A percentile compares a stretch with the other conserved stretches of the same genome.
Evolutionary conservation across 371 early-diverging fungal genomes (phyloP).

Genomic region (Saksenaea oblongispora): DNA sequence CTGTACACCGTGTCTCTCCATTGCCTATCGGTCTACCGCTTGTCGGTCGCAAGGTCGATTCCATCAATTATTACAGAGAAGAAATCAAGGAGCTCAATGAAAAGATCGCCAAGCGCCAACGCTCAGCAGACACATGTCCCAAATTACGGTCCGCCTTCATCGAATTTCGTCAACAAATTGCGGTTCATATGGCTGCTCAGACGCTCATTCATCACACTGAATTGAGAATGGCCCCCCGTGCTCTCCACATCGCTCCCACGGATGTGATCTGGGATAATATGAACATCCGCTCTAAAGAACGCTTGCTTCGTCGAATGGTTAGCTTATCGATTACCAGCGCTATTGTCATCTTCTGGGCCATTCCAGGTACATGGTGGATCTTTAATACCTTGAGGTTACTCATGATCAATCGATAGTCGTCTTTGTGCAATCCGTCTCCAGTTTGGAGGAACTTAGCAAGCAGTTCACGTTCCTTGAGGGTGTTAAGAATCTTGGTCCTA

Average conservation of each 20-base stretch:
- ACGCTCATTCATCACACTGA: slow-evolving; percentile 68
- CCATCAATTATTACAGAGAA: slow-evolving; percentile 58
- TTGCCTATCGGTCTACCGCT: slow-evolving; percentile 43
- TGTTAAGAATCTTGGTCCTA: slow-evolving; percentile 31
- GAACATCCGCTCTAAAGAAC: slow-evolving; percentile 57
- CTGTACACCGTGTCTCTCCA: slow-evolving; percentile 59
- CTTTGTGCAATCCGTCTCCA: slow-evolving; percentile 65
- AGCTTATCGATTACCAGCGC: slow-evolving; percentile 48
- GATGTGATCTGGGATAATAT: slow-evolving; percentile 88
- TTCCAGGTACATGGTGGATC: slow-evolving; percentile 41
- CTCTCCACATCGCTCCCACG: slow-evolving; percentile 66
- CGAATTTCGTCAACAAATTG: slow-evolving; percentile 76
- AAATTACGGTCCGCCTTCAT: slow-evolving; percentile 76
- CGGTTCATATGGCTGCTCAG: slow-evolving; percentile 85
- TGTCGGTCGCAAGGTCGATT: slow-evolving; percentile 70
- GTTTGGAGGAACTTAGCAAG: slow-evolving; percentile 57
- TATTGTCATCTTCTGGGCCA: slow-evolving; percentile 73
- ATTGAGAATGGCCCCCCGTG: slow-evolving; percentile 68
- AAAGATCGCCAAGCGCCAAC: slow-evolving; percentile 47
- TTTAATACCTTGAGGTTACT: background rate
- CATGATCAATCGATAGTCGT: slow-evolving; percentile 28
- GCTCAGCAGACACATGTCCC: slow-evolving; percentile 7
- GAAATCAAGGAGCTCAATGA: slow-evolving; percentile 58
- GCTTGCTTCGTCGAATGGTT: slow-evolving; percentile 58
- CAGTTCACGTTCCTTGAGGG: slow-evolving; percentile 49